Evolutionary conservation across 1,139 yeast genomes (phyloP).

Genomic region (Diutina mesorugosa): DNA sequence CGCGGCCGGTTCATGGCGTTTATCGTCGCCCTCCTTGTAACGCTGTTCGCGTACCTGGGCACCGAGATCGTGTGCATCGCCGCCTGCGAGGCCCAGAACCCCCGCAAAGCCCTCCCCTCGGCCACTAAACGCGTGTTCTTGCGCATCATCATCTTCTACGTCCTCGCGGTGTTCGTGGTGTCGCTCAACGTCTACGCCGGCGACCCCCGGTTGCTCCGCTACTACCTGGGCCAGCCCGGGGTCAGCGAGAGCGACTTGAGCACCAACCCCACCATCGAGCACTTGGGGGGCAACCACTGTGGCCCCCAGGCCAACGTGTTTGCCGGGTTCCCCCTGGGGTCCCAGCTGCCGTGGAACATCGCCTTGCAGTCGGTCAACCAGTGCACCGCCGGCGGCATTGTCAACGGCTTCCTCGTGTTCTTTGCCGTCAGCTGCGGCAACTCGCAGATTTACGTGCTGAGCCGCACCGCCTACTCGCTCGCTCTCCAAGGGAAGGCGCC

Average conservation of each 20-base stretch:
- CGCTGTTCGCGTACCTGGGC: slow-evolving; percentile 67
- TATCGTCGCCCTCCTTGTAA: slow-evolving; percentile 48
- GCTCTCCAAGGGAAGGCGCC: slow-evolving; percentile 65
- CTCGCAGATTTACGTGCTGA: slow-evolving; percentile 66
- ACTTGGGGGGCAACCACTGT: slow-evolving; percentile 29
- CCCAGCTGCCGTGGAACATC: slow-evolving; percentile 70
- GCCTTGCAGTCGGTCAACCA: slow-evolving; percentile 61
- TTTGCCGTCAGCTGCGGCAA: slow-evolving; percentile 72
- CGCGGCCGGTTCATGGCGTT: slow-evolving; percentile 55
- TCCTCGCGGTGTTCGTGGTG: slow-evolving; percentile 58
- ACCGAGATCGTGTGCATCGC: slow-evolving; percentile 77
- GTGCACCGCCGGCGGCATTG: slow-evolving; percentile 48
- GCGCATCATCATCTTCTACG: slow-evolving; percentile 56
- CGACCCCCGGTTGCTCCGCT: slow-evolving; percentile 54
- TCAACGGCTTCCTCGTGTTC: slow-evolving; percentile 56
- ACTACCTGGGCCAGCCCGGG: slow-evolving; percentile 26
- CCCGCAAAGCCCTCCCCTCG: slow-evolving; percentile 64
- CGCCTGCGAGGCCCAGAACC: slow-evolving; percentile 77
- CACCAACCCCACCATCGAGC: slow-evolving; percentile 20
- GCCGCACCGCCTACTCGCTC: slow-evolving; percentile 66
- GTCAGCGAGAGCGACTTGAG: slow-evolving; percentile 12
- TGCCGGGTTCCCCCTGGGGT: slow-evolving; percentile 45
- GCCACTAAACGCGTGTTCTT: slow-evolving; percentile 69
- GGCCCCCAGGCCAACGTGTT: slow-evolving; percentile 17
- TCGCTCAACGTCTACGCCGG: slow-evolving; percentile 66